phyloP scores from a whole-genome alignment of 805 yeast genomes.

The Metschnikowia borealis region DNA sequence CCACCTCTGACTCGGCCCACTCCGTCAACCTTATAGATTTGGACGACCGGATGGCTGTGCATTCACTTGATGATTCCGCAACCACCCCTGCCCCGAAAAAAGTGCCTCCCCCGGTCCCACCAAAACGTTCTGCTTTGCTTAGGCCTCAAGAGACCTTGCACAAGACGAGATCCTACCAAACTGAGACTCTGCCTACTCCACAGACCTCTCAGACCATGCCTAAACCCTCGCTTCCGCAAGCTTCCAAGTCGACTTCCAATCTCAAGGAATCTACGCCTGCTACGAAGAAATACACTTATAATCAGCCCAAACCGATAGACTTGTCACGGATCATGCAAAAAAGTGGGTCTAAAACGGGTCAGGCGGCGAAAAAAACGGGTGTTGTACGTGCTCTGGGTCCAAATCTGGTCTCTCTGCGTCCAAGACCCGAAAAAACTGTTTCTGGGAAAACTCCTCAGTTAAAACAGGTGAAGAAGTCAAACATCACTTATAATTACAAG shows the following conservation, averaged over 20 bases:
- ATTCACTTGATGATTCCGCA: conserved; percentile 23
- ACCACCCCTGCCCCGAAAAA: conserved; percentile 2
- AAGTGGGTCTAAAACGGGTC: conserved; percentile 5
- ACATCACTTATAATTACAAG: conserved; percentile 31
- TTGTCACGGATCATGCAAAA: conserved; percentile 31
- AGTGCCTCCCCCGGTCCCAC: conserved; percentile 20
- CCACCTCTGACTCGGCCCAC: conserved; percentile 8
- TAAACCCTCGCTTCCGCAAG: background rate
- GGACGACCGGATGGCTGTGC: conserved; percentile 45
- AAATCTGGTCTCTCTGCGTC: conserved; percentile 2
- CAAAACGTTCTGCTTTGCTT: conserved; percentile 9
- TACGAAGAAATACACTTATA: conserved; percentile 29
- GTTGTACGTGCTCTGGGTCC: conserved; percentile 3
- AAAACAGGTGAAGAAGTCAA: conserved; percentile 21
- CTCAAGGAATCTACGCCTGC: conserved; percentile 12
- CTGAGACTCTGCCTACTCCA: background rate
- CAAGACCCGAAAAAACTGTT: conserved; percentile 1
- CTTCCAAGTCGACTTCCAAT: conserved; percentile 25
- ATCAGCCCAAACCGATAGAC: conserved; percentile 38
- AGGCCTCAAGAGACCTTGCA: background rate
- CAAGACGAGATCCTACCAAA: conserved; percentile 2
- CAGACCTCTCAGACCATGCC: background rate
- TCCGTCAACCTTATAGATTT: conserved; percentile 68
- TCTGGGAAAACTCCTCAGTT: conserved; percentile 3
- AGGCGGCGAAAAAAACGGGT: background rate